These are phyloP conservation scores for Xylariomycetidae sp. DNA, from an alignment of 2,329 filamentous ascomycete species.

Conservation along the genomic window DNA sequence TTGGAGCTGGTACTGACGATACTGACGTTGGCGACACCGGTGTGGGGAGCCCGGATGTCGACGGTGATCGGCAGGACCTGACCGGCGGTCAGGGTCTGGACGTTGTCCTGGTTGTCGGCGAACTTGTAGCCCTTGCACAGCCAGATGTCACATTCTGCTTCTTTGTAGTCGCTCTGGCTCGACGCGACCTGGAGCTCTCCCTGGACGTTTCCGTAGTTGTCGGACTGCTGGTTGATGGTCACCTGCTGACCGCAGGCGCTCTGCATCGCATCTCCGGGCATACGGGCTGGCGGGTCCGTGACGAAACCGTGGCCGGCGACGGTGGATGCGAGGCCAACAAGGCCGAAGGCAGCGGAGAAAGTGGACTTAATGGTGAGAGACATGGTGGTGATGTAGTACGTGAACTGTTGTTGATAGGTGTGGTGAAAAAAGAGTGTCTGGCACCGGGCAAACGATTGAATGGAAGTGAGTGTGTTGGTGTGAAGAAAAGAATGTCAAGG, in stretches of 20 bases:
- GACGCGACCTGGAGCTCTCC: constrained; percentile 45
- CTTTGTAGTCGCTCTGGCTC: constrained; percentile 43
- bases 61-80: constrained; percentile 39
- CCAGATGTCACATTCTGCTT: constrained; percentile 44
- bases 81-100: constrained; percentile 47
- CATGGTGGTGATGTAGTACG: too few species aligned
- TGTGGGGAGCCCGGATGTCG: constrained; percentile 48
- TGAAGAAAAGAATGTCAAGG: not conserved
- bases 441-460: too few species aligned
- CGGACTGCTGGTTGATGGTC: constrained; percentile 45
- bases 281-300: constrained; percentile 40
- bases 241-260: constrained; percentile 51
- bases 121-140: constrained; percentile 56
- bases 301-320: constrained; percentile 52
- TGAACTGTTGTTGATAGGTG: too few species aligned
- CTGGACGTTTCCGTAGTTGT: constrained; percentile 52
- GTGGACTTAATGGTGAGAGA: constrained; percentile 13
- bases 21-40: constrained; percentile 50
- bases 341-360: constrained; percentile 9
- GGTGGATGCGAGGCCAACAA: constrained; percentile 33
- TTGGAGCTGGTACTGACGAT: constrained; percentile 46
- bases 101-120: constrained; percentile 46
- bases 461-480: not conserved
- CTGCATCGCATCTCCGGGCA: constrained; percentile 46
- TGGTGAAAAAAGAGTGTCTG: too few species aligned